Base-by-base conservation (phyloP, 1,139 yeast species). In the Blastobotrys apis region DNA sequence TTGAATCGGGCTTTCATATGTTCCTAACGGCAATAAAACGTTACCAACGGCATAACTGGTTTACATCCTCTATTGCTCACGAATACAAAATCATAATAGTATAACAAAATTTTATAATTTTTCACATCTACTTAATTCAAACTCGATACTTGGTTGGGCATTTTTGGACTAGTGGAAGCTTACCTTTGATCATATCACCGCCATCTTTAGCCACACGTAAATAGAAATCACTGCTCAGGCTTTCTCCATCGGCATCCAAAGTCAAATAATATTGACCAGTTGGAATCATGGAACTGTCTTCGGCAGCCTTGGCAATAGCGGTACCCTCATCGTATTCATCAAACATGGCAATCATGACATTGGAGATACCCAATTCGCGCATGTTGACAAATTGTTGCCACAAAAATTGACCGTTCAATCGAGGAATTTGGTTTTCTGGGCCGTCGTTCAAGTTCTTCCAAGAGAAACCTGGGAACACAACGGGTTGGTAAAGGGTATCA, bases 311-410 rank as follows among this genome's bases (percentile, higher is more conserved):
- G 22, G 43, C 37, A 23, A 39, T 39, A 4, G 38, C 38, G 8
- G 43, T 39, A 23, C 43, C 43, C 22, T 39, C 43, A 25, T 32
- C 37, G 32, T 13, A 39, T 19, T 39, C 43, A 21, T 39, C 43
- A 26, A 39, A 39, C 43, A 39, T 39, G 20, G 43, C 43, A 3
- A 39, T n/a, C 17, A 20, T 27, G 8, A 16, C 43, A 26, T n/a
- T 33, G 4, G 20, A 6, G 17, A n/a, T 23, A n/a, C 22, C 30
- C 21, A 33, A 16, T 16, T 21, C 15, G n/a, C 12, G 17, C 43
- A 39, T 13, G 33, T 32, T 39, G 38, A 23, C 30, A 33, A 39
- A 39, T 20, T 39, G 43, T 34, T 32, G 38, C 43, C 43, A 39
- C 29, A 39, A 13, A 38, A 39, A 23, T 25, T 17, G 25, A 16